A percentile compares a stretch with the other conserved stretches of the same genome.
phyloP scores from a whole-genome alignment of 2,329 filamentous ascomycete genomes.

The Hypoxylon rubiginosum region DNA sequence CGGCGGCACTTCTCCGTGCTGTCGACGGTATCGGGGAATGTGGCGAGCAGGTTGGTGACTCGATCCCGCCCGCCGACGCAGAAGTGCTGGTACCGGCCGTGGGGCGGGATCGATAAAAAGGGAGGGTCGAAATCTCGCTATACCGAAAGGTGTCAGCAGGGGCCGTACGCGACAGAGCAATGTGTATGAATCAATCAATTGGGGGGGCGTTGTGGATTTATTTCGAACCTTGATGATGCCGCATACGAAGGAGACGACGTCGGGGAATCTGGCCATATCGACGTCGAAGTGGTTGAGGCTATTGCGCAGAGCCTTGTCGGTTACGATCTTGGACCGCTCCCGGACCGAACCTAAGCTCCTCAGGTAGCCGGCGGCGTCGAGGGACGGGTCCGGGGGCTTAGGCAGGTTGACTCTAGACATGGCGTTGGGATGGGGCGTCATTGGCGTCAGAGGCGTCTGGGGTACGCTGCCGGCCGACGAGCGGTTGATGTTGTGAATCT shows the following conservation, averaged over 20 bases:
- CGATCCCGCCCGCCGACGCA: conserved; percentile 68
- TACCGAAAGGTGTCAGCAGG: conserved; percentile 23
- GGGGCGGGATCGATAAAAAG: conserved; percentile 63
- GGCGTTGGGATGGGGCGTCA: conserved; percentile 57
- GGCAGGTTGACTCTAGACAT: conserved; percentile 84
- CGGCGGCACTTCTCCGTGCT: conserved; percentile 58
- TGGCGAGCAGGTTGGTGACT: conserved; percentile 52
- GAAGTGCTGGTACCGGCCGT: conserved; percentile 74
- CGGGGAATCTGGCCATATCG: conserved; percentile 84
- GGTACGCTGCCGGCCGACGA: conserved; percentile 65
- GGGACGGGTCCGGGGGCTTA: conserved; percentile 84
- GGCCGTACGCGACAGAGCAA: background rate
- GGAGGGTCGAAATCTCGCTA: conserved; percentile 54
- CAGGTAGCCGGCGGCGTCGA: conserved; percentile 91
- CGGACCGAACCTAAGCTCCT: conserved; percentile 90
- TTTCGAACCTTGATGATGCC: conserved; percentile 88
- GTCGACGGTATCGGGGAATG: conserved; percentile 55
- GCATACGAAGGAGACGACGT: conserved; percentile 89
- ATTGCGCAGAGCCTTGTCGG: conserved; percentile 82
- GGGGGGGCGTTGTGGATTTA: background rate
- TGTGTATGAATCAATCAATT: background rate
- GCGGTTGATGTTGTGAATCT: conserved; percentile 57
- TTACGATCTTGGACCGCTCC: conserved; percentile 79
- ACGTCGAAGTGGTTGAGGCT: conserved; percentile 89
- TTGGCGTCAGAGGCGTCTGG: conserved; percentile 64